A percentile compares a stretch with the other conserved stretches of the same genome.
phyloP scores from a whole-genome alignment of 148 eudicot species.

The Diospyros kaki region DNA sequence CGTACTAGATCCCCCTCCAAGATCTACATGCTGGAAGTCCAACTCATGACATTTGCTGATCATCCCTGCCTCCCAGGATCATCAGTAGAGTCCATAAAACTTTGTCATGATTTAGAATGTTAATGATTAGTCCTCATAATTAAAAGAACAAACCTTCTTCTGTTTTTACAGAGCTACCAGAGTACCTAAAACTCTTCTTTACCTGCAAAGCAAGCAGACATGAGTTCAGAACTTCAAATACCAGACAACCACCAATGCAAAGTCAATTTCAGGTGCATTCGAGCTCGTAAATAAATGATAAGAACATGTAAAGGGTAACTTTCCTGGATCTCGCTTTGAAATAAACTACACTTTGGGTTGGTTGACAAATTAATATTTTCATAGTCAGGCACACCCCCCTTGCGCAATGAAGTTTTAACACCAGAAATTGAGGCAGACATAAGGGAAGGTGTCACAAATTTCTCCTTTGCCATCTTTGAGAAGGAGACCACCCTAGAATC shows the following conservation, averaged over 20 bases:
- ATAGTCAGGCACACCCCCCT: background rate
- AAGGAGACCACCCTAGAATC: conserved; percentile 40
- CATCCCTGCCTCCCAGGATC: conserved; percentile 22
- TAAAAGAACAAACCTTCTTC: conserved; percentile 19
- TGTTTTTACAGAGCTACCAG: background rate
- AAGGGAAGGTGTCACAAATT: conserved; percentile 13
- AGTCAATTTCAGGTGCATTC: background rate
- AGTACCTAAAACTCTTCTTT: conserved; percentile 3
- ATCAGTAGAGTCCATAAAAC: background rate
- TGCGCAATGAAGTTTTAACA: background rate
- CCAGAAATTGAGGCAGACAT: conserved; percentile 7
- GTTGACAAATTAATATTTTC: background rate
- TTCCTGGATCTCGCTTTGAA: conserved; percentile 24
- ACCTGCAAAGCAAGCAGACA: conserved; percentile 19
- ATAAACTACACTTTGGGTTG: background rate
- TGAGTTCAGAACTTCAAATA: background rate
- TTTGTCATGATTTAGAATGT: background rate
- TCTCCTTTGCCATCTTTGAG: conserved; percentile 38
- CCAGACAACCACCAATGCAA: background rate
- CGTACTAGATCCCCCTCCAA: conserved; percentile 21
- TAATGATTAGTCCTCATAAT: background rate
- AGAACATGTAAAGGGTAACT: background rate
- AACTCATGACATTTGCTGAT: conserved; percentile 9
- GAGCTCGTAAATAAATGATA: conserved; percentile 2
- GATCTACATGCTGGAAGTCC: conserved; percentile 29